Conservation (phyloP, 2,329 filamentous ascomycete genomes). For the Aureobasidium namibiae region DNA sequence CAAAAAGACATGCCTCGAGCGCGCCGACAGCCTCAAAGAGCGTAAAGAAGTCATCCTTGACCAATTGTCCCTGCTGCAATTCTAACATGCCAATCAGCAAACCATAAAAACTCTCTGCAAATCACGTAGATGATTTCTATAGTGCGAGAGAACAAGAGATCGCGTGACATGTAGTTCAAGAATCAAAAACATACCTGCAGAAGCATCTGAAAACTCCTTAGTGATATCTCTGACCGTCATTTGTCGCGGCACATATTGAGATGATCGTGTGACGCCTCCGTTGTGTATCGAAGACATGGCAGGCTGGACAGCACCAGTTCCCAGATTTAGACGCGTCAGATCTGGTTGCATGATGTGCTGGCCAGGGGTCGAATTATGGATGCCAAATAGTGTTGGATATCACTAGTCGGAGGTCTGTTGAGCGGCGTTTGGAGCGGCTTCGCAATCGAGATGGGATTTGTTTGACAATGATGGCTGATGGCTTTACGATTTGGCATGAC, state of each 20-base stretch:
- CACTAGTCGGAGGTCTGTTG: background rate
- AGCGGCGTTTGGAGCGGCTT: background rate
- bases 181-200: slow-evolving; percentile 18
- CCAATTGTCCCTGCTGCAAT: slow-evolving; percentile 68
- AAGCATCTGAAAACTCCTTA: slow-evolving; percentile 26
- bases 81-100: slow-evolving; percentile 20
- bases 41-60: slow-evolving; percentile 92
- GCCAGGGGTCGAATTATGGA: too few relatives aligned
- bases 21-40: slow-evolving; percentile 90
- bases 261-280: background rate
- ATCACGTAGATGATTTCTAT: too few relatives aligned
- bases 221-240: slow-evolving; percentile 26
- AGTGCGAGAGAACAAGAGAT: too few relatives aligned
- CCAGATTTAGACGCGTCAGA: slow-evolving; percentile 4
- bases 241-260: background rate
- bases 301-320: background rate
- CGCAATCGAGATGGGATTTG: background rate
- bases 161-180: too few relatives aligned
- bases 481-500: background rate
- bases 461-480: background rate
- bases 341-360: background rate
- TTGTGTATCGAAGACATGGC: background rate
- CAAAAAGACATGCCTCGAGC: slow-evolving; percentile 49
- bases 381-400: background rate
- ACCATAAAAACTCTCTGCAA: background rate